A percentile compares a stretch with the other conserved stretches of the same genome.
These are phyloP conservation scores for Kodamaea sagamina DNA, from an alignment of 805 yeast genomes.

Conservation along the genomic window DNA sequence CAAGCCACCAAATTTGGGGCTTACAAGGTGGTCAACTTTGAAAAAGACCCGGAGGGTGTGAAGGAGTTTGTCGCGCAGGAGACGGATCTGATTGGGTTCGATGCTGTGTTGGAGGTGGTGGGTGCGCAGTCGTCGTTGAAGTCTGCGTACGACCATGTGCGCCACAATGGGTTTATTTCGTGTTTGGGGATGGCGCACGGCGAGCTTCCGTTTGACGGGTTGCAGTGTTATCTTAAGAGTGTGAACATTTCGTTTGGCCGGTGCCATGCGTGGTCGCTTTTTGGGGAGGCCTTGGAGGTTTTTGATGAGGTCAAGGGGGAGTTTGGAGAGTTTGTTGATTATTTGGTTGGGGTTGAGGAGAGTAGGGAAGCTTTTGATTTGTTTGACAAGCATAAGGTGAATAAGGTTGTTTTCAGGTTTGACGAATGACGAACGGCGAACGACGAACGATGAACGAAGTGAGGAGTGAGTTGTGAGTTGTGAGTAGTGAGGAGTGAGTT, in stretches of 20 bases:
- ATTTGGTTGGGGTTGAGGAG: constrained; percentile 45
- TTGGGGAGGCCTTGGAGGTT: constrained; percentile 50
- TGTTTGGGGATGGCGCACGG: constrained; percentile 65
- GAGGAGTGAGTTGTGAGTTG: no score
- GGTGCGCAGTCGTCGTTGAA: constrained; percentile 55
- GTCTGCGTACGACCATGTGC: constrained; percentile 53
- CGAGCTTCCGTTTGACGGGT: constrained; percentile 54
- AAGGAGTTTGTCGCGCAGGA: constrained; percentile 30
- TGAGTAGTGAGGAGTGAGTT: no score
- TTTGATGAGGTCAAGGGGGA: constrained; percentile 47
- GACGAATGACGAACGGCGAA: no score
- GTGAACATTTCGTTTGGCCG: constrained; percentile 61
- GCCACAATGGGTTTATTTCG: constrained; percentile 58
- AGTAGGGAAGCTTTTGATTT: constrained; percentile 49
- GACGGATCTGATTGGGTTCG: constrained; percentile 54
- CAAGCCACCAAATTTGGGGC: constrained; percentile 53
- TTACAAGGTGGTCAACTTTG: constrained; percentile 45
- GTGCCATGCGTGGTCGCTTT: constrained; percentile 61
- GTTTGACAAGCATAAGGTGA: constrained; percentile 55
- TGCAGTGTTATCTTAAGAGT: constrained; percentile 59
- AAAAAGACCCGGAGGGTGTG: constrained; percentile 29
- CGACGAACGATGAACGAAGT: not conserved
- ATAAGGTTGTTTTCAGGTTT: constrained; percentile 53
- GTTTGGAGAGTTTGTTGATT: constrained; percentile 55
- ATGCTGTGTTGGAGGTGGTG: constrained; percentile 61